These are phyloP conservation scores for Microcos paniculata DNA, from an alignment of 345 rosid species.

Conservation along the genomic window DNA sequence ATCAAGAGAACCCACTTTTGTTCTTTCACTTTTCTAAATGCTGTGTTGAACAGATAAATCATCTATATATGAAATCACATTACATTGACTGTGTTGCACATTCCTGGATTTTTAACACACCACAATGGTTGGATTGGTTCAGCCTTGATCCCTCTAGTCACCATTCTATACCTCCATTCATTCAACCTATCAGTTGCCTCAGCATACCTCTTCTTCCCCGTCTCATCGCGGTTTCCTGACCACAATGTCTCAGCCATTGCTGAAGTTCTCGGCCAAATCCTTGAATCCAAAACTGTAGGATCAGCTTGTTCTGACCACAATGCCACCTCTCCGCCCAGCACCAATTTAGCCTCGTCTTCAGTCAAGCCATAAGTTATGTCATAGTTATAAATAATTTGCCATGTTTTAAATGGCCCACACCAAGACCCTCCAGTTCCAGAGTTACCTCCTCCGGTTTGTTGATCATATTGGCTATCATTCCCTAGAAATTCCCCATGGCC, in stretches of 20 bases:
- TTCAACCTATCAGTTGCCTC: constrained; percentile 72
- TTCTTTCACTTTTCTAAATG: background rate
- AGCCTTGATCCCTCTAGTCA: constrained; percentile 66
- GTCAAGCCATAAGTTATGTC: constrained; percentile 68
- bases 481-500: constrained; percentile 77
- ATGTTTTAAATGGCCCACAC: constrained; percentile 90
- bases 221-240: constrained; percentile 79
- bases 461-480: constrained; percentile 68
- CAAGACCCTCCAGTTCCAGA: constrained; percentile 55
- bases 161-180: constrained; percentile 91
- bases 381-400: constrained; percentile 85
- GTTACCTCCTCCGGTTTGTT: constrained; percentile 14
- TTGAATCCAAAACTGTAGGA: constrained; percentile 54
- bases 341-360: constrained; percentile 66
- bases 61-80: background rate
- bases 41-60: background rate
- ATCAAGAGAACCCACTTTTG: background rate
- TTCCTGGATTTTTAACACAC: constrained; percentile 75
- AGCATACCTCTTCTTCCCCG: constrained; percentile 60
- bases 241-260: constrained; percentile 83
- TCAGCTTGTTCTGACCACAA: constrained; percentile 97
- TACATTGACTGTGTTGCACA: constrained; percentile 66
- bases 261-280: constrained; percentile 83
- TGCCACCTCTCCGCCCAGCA: constrained; percentile 87
- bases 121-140: constrained; percentile 93